phyloP scores from a whole-genome alignment of 2,329 filamentous ascomycete species.

The Leptosphaerulina australis region DNA sequence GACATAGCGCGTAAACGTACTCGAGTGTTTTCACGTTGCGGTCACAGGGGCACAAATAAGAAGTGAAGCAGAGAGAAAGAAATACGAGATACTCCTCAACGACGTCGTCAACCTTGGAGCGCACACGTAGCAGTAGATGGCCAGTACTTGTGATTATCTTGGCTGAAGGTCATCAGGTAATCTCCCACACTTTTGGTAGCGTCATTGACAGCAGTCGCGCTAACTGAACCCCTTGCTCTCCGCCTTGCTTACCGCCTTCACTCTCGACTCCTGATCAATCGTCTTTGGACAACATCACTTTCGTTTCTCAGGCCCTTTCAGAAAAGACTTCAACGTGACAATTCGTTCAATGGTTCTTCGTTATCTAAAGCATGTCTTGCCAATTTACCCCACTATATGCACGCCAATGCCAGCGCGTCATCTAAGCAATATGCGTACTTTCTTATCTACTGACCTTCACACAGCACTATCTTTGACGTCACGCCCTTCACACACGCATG shows the following conservation, averaged over 20 bases:
- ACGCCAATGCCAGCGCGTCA: background rate
- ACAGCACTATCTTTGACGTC: too few species aligned
- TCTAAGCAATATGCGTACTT: background rate
- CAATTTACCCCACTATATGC: background rate
- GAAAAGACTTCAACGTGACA: too few species aligned
- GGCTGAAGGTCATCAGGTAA: constrained; percentile 10
- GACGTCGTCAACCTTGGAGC: constrained; percentile 4
- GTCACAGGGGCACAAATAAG: background rate
- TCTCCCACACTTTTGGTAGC: constrained; percentile 26
- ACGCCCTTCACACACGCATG: too few species aligned
- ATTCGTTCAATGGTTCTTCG: too few species aligned
- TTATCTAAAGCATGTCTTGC: too few species aligned
- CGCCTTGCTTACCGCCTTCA: constrained; percentile 24
- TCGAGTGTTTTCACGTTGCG: constrained; percentile 6
- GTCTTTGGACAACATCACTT: too few species aligned
- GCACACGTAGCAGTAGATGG: constrained; percentile 19
- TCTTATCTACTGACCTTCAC: too few species aligned
- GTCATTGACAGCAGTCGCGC: background rate
- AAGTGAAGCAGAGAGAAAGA: background rate
- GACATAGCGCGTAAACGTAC: constrained; percentile 3
- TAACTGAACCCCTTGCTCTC: constrained; percentile 19
- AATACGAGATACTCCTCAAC: constrained; percentile 1
- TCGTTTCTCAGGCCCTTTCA: too few species aligned
- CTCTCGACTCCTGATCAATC: too few species aligned
- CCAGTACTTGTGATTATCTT: constrained; percentile 9